phyloP scores from a whole-genome alignment of 1,284 basidiomycete genomes.

The Ustilago tritici region DNA sequence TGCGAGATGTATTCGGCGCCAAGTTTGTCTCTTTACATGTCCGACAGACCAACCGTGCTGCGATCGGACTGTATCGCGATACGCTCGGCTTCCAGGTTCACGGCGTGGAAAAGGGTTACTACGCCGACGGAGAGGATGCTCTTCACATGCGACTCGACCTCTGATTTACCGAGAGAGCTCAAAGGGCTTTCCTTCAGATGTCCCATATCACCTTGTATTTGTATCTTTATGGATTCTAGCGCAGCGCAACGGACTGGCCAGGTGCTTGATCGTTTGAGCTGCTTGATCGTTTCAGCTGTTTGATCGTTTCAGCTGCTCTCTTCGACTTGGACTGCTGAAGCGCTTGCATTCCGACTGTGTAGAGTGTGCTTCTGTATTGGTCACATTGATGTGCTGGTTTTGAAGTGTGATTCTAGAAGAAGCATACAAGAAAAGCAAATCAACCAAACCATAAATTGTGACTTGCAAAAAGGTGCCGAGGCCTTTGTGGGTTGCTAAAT shows the following conservation, averaged over 20 bases:
- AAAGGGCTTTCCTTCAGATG: not conserved
- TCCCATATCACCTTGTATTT: not conserved
- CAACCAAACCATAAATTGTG: not conserved
- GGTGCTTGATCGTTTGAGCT: no score
- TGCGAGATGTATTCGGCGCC: conserved; percentile 67
- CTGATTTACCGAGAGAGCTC: not conserved
- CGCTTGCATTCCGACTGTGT: not conserved
- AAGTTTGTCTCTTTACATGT: conserved; percentile 68
- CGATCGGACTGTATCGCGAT: conserved; percentile 67
- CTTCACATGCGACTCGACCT: conserved; percentile 66
- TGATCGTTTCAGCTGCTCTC: no score
- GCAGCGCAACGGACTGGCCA: no score
- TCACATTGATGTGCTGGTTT: not conserved
- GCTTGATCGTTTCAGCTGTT: no score
- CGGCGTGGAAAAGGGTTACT: conserved; percentile 66
- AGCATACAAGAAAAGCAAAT: not conserved
- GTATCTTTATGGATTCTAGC: not conserved
- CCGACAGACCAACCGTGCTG: conserved; percentile 67
- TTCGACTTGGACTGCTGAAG: no score
- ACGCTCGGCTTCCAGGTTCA: conserved; percentile 67
- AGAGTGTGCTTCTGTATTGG: not conserved
- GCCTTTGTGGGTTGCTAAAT: not conserved
- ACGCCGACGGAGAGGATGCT: conserved; percentile 69
- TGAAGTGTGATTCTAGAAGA: not conserved
- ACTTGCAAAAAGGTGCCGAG: not conserved